Evolutionary conservation across 2,329 filamentous ascomycete species (phyloP).

Genomic region (Pyrenophora tritici-repentis): DNA sequence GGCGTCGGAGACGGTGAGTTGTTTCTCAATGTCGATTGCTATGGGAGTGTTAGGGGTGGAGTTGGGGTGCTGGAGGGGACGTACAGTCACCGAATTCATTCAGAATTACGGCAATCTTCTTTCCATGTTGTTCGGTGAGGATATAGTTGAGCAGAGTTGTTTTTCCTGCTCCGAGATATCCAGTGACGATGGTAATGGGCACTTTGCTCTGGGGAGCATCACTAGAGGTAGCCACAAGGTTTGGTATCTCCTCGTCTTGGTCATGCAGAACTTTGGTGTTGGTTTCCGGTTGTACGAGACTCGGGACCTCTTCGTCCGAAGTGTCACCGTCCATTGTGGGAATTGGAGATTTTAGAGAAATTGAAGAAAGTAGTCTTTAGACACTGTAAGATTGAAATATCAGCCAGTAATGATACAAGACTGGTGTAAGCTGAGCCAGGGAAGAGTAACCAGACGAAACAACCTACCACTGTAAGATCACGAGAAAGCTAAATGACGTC

Average conservation of each 20-base stretch:
- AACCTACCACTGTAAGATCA: not conserved
- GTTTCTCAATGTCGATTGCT: constrained; percentile 95
- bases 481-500: constrained; percentile 7
- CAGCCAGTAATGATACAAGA: not conserved
- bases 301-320: constrained; percentile 42
- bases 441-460: not conserved
- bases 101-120: constrained; percentile 96
- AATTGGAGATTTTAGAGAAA: not conserved
- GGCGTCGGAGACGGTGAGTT: constrained; percentile 75
- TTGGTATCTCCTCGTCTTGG: constrained; percentile 28
- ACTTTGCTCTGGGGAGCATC: constrained; percentile 66
- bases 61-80: not conserved
- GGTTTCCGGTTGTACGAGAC: constrained; percentile 61
- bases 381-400: not conserved
- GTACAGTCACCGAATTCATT: constrained; percentile 63
- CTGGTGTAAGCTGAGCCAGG: not conserved
- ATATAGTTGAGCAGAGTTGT: constrained; percentile 97
- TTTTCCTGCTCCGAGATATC: constrained; percentile 94
- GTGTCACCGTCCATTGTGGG: constrained; percentile 23
- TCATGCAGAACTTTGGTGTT: constrained; percentile 29
- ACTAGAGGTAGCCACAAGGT: constrained; percentile 42
- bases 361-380: too few species aligned
- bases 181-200: constrained; percentile 84
- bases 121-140: constrained; percentile 90
- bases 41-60: not conserved